Percentiles rank a stretch among this genome's conserved stretches.
Evolutionary conservation across 2,329 filamentous ascomycete genomes (phyloP).

Genomic region (Ceratocystiopsis minuta): DNA sequence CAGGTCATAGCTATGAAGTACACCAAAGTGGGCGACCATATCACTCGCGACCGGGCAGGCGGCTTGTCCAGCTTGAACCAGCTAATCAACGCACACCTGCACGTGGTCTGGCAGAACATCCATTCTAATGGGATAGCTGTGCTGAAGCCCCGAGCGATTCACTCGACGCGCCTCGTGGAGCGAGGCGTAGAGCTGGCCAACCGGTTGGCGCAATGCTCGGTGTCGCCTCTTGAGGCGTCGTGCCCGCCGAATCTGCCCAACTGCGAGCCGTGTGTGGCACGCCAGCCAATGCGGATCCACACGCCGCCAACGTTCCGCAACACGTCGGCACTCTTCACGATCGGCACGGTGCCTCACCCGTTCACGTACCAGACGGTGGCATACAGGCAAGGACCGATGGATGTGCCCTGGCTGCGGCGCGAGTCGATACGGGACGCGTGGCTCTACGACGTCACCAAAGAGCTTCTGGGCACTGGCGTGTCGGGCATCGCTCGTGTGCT

Average conservation of each 20-base stretch:
- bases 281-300: constrained; percentile 46
- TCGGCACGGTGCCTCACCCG: constrained; percentile 79
- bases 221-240: constrained; percentile 52
- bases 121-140: constrained; percentile 65
- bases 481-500: constrained; percentile 48
- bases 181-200: constrained; percentile 55
- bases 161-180: constrained; percentile 55
- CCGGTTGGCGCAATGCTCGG: constrained; percentile 57
- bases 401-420: constrained; percentile 46
- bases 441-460: constrained; percentile 53
- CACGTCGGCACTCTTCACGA: constrained; percentile 53
- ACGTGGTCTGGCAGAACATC: constrained; percentile 64
- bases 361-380: constrained; percentile 62
- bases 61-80: constrained; percentile 50
- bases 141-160: constrained; percentile 58
- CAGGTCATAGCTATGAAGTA: constrained; percentile 48
- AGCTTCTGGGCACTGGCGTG: constrained; percentile 45
- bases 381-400: constrained; percentile 40
- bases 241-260: constrained; percentile 68
- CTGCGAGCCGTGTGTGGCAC: constrained; percentile 56
- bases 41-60: constrained; percentile 35
- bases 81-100: constrained; percentile 72
- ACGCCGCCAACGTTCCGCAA: constrained; percentile 54
- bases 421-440: constrained; percentile 60
- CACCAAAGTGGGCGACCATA: constrained; percentile 42